Conservation (phyloP, 1,284 basidiomycete genomes). For the Cutaneotrichosporon sp. region DNA sequence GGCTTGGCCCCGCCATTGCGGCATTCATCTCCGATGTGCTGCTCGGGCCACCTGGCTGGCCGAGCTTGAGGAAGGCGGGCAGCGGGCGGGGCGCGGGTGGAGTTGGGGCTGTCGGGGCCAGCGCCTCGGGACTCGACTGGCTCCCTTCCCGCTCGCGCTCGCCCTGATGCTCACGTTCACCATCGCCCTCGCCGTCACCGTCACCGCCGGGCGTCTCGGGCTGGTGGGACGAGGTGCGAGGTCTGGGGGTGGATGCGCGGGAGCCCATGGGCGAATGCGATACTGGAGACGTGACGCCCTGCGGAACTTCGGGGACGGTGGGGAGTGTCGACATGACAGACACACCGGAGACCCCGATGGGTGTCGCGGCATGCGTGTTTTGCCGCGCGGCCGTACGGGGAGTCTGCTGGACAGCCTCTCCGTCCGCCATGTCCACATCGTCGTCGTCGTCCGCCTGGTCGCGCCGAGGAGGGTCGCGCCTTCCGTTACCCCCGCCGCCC, state of each 20-base stretch:
- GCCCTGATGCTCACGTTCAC: neutral
- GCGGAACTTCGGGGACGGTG: neutral
- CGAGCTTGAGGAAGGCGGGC: constrained; percentile 16
- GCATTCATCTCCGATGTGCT: constrained; percentile 18
- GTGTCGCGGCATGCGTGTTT: neutral
- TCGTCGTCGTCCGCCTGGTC: constrained; percentile 18
- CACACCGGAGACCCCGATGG: neutral
- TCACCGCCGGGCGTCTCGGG: neutral
- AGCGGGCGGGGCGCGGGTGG: neutral
- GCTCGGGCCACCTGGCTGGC: constrained; percentile 5
- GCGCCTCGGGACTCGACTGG: too few relatives aligned
- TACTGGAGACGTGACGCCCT: neutral
- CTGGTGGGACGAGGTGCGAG: neutral
- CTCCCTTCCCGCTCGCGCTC: neutral
- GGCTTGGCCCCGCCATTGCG: constrained; percentile 7
- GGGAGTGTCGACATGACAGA: constrained; percentile 1
- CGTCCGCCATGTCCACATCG: constrained; percentile 7
- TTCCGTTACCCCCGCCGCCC: constrained; percentile 13
- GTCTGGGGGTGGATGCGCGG: neutral
- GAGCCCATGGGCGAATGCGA: neutral
- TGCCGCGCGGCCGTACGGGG: neutral
- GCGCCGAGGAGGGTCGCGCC: constrained; percentile 3
- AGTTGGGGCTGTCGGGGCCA: constrained; percentile 3
- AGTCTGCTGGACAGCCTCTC: neutral
- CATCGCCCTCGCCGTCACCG: neutral